Base-by-base conservation (phyloP, 768 basidiomycete genomes). In the Royoungia palumana region DNA sequence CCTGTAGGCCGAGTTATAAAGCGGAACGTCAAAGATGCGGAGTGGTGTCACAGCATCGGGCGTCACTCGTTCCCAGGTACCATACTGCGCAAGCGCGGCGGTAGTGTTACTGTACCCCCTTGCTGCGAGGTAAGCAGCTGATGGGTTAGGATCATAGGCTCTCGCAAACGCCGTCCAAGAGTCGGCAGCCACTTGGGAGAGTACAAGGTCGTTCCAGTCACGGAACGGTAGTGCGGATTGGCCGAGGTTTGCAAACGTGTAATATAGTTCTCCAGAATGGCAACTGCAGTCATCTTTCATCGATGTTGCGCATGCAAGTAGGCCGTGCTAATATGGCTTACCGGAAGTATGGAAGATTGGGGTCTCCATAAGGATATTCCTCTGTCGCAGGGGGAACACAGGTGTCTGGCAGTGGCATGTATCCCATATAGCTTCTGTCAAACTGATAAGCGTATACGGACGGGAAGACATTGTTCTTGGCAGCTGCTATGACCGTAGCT, bases 141-240 rank as follows among this genome's bases (percentile, higher is more conserved):
- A 62, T 0, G 75, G 77, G 51, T 78, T 79, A 7, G 78, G 78
- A 49, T 79, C 60, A 54, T 70, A 72, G 5, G 73, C 72, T 34
- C 76, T 69, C 8, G 72, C 75, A 50, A 79, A 79, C 7, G 72
- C 58, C 0, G 71, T 64, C 79, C 77, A 80, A 9, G 63, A 57
- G 54, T 79, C 78, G 6, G 72, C 59, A 34, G 62, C 65, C 35
- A 74, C 59, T 53, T 78, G 76, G 43, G 69, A 66, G 57, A 79
- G 67, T 1, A 72, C 63, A 6, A 78, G 67, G 59, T 79, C 77
- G 37, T 69, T 61, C 21, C 61, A 61, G 59, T 79, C 79, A 25
- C 77, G 73, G 64, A 75, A 75, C 2, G 75, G 74, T 2, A 56
- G 55, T 9, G 59, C 58, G 16, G 57, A 55, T 44, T 76, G 76